A percentile compares a stretch with the other conserved stretches of the same genome.
Evolutionary conservation across 2,329 filamentous ascomycete genomes (phyloP).

Genomic region (Arthrobotrys pseudoclavata): DNA sequence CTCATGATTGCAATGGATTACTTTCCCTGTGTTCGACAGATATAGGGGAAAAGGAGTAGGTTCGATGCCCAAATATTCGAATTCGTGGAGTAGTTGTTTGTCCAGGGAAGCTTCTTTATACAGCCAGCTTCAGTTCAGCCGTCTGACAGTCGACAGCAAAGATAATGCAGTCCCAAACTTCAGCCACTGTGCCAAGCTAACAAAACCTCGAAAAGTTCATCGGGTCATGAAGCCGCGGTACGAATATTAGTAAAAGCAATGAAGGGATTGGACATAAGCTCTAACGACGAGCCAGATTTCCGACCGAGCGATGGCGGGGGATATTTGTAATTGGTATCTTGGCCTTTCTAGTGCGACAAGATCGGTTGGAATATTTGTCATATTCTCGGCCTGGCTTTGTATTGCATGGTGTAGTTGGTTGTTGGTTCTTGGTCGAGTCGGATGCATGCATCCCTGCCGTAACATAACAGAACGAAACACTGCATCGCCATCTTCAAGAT

Average conservation of each 20-base stretch:
- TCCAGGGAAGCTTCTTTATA: conserved; percentile 15
- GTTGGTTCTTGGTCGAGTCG: conserved; percentile 4
- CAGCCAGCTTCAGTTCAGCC: conserved; percentile 18
- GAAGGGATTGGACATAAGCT: conserved; percentile 11
- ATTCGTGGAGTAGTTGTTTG: not conserved
- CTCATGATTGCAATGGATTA: conserved; percentile 2
- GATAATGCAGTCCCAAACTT: conserved; percentile 9
- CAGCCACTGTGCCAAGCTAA: conserved; percentile 15
- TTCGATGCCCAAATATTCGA: not conserved
- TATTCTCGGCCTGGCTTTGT: not conserved
- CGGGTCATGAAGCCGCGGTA: conserved; percentile 6
- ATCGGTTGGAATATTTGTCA: conserved; percentile 16
- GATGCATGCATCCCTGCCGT: not conserved
- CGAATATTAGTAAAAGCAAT: conserved; percentile 10
- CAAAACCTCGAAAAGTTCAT: conserved; percentile 1
- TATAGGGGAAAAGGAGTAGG: not conserved
- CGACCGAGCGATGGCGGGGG: conserved; percentile 5
- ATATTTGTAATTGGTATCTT: conserved; percentile 28
- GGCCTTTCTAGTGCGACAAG: conserved; percentile 6
- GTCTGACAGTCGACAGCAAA: conserved; percentile 2
- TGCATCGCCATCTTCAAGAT: conserved; percentile 6
- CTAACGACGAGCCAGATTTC: conserved; percentile 21
- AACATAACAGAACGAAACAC: not conserved
- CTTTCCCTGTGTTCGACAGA: not conserved
- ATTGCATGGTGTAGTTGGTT: not conserved